Percentiles rank a stretch among this genome's conserved stretches.
Conservation (phyloP, 1,139 yeast genomes). For the Sugiyamaella pinicola region DNA sequence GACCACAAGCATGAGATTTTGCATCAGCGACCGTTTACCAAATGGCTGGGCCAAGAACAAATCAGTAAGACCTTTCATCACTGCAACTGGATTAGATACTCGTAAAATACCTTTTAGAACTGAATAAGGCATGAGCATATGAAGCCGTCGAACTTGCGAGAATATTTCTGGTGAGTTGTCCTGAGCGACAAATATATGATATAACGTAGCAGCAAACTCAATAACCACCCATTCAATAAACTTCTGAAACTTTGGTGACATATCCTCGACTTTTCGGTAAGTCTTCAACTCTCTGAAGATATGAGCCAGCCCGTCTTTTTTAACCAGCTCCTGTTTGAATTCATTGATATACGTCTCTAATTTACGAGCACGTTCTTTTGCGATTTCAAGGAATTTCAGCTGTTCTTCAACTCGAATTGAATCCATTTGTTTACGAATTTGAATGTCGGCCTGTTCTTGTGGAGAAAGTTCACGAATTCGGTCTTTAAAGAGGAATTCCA, state of each 20-base stretch:
- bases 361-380: constrained; percentile 51
- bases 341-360: constrained; percentile 56
- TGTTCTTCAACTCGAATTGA: constrained; percentile 63
- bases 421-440: constrained; percentile 62
- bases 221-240: constrained; percentile 81
- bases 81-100: constrained; percentile 83
- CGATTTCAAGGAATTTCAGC: constrained; percentile 69
- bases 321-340: constrained; percentile 54
- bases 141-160: constrained; percentile 67
- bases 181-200: constrained; percentile 74
- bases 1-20: constrained; percentile 69
- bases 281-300: constrained; percentile 67
- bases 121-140: constrained; percentile 73
- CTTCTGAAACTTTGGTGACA: constrained; percentile 66
- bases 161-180: constrained; percentile 78
- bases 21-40: constrained; percentile 69
- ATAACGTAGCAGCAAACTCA: constrained; percentile 80
- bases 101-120: constrained; percentile 72
- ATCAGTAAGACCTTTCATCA: constrained; percentile 75
- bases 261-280: constrained; percentile 55
- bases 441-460: constrained; percentile 57
- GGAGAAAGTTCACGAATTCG: constrained; percentile 43
- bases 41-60: constrained; percentile 77
- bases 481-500: constrained; percentile 53
- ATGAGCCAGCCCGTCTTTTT: constrained; percentile 53